Evolutionary conservation across 2,329 filamentous ascomycete genomes (phyloP).

Genomic region (Pseudonectria foliicola): DNA sequence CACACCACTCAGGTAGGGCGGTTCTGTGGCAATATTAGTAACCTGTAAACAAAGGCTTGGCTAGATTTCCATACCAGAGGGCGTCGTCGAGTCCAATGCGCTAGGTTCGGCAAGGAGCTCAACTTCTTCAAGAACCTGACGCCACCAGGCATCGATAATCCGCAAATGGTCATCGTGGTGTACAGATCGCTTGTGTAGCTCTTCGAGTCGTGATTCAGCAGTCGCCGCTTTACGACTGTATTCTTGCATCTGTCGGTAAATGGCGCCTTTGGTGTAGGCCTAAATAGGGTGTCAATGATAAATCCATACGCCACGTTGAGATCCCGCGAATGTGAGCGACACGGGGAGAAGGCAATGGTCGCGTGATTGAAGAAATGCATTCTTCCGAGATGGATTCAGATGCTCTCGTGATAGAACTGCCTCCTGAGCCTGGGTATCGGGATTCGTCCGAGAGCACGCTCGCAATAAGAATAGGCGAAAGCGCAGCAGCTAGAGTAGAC

Average conservation of each 20-base stretch:
- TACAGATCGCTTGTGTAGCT: constrained; percentile 67
- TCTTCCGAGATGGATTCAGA: too few relatives aligned
- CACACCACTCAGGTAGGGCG: constrained; percentile 50
- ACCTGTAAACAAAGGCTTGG: background rate
- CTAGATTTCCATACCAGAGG: constrained; percentile 19
- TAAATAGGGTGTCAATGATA: constrained; percentile 22
- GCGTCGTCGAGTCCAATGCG: constrained; percentile 21
- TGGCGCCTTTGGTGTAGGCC: constrained; percentile 71
- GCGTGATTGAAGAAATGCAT: constrained; percentile 1
- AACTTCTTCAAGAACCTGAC: constrained; percentile 66
- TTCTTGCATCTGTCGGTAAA: constrained; percentile 95
- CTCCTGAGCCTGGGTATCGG: too few relatives aligned
- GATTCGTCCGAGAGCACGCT: too few relatives aligned
- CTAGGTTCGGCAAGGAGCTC: constrained; percentile 49
- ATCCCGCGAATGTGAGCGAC: background rate
- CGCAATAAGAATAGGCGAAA: constrained; percentile 11
- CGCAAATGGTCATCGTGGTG: constrained; percentile 92
- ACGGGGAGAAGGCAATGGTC: constrained; percentile 13
- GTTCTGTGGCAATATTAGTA: constrained; percentile 33
- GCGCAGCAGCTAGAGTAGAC: constrained; percentile 3
- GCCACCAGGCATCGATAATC: constrained; percentile 87
- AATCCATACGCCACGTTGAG: constrained; percentile 8
- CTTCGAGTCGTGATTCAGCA: constrained; percentile 72
- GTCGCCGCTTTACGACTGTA: constrained; percentile 86
- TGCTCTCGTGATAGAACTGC: too few relatives aligned